A percentile compares a stretch with the other conserved stretches of the same genome.
phyloP scores from a whole-genome alignment of 257 asterid genomes.

The Nicotiana tabacum region DNA sequence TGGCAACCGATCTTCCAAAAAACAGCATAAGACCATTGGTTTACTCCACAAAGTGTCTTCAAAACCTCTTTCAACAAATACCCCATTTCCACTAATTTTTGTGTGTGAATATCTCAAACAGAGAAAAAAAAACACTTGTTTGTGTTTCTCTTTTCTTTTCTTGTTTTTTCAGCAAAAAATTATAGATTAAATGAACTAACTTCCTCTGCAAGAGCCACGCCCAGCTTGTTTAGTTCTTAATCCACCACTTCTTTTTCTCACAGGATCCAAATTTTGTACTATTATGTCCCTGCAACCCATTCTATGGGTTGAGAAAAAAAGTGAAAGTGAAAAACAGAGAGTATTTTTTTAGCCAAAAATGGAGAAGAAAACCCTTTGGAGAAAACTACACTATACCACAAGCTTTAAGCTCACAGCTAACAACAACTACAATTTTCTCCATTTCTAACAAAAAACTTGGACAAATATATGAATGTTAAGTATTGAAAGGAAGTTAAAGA shows the following conservation, averaged over 20 bases:
- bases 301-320: slow-evolving; percentile 16
- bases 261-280: slow-evolving; percentile 77
- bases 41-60: slow-evolving; percentile 93
- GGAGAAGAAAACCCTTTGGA: slow-evolving; percentile 14
- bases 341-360: neutral
- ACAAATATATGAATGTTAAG: neutral
- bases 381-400: slow-evolving; percentile 78
- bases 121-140: neutral
- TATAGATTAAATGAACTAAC: slow-evolving; percentile 41
- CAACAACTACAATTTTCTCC: slow-evolving; percentile 55
- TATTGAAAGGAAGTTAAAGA: neutral
- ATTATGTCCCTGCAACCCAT: slow-evolving; percentile 53
- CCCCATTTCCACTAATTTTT: slow-evolving; percentile 45
- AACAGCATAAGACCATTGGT: slow-evolving; percentile 95
- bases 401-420: slow-evolving; percentile 71
- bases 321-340: neutral
- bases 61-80: slow-evolving; percentile 84
- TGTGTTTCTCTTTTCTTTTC: neutral
- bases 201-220: slow-evolving; percentile 95
- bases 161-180: neutral
- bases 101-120: neutral
- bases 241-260: slow-evolving; percentile 87
- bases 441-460: slow-evolving; percentile 16
- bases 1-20: slow-evolving; percentile 91
- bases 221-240: slow-evolving; percentile 97